Conservation (phyloP, 2,329 filamentous ascomycete species). For the Chaetothyriales sp. region DNA sequence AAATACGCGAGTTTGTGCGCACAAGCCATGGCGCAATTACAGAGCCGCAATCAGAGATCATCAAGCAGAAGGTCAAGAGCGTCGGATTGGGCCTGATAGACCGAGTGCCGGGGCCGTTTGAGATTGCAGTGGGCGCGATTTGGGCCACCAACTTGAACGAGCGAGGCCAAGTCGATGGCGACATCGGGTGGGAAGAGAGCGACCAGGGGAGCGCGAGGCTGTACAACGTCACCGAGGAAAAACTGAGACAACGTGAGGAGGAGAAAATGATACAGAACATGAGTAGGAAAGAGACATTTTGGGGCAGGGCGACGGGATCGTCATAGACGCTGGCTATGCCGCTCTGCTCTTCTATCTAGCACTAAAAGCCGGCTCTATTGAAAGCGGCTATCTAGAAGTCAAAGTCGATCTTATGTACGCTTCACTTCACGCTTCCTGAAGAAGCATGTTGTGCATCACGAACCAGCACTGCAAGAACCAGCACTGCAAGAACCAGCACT, state of each 20-base stretch:
- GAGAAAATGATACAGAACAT: slow-evolving; percentile 13
- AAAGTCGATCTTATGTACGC: too few species aligned
- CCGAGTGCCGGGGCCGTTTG: slow-evolving; percentile 73
- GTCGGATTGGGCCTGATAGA: slow-evolving; percentile 84
- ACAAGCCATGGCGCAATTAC: slow-evolving; percentile 88
- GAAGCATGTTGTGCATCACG: too few species aligned
- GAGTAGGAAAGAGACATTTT: slow-evolving; percentile 14
- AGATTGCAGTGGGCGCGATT: slow-evolving; percentile 68
- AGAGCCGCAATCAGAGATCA: slow-evolving; percentile 81
- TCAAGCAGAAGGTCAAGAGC: slow-evolving; percentile 71
- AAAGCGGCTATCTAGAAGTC: too few species aligned
- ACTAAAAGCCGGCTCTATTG: too few species aligned
- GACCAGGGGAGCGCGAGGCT: slow-evolving; percentile 18
- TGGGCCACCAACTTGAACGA: slow-evolving; percentile 74
- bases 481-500: too few species aligned
- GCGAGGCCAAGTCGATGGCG: slow-evolving; percentile 21
- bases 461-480: too few species aligned
- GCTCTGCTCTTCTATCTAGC: too few species aligned
- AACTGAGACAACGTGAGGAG: slow-evolving; percentile 14
- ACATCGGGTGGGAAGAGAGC: slow-evolving; percentile 17
- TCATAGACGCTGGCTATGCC: too few species aligned
- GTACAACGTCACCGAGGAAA: slow-evolving; percentile 16
- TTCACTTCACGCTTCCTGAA: too few species aligned
- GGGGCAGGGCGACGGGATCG: not conserved
- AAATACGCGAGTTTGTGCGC: slow-evolving; percentile 83